phyloP scores from a whole-genome alignment of 1,139 yeast genomes.

The Suhomyces chickasaworum region DNA sequence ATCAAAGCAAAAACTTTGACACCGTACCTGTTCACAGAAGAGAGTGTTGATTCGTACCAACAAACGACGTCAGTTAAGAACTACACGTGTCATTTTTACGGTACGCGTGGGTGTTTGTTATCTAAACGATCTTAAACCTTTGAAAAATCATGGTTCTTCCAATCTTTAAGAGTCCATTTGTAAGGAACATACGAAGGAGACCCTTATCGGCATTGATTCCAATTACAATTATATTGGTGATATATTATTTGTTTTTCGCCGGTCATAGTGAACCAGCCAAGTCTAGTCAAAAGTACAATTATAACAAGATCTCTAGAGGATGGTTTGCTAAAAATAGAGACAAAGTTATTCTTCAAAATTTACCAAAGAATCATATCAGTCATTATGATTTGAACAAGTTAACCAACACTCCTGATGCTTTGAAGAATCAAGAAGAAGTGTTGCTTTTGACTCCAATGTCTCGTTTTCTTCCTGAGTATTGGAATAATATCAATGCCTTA shows the following conservation, averaged over 20 bases:
- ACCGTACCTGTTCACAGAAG: conserved; percentile 4
- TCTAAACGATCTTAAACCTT: not conserved
- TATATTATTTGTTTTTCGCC: conserved; percentile 45
- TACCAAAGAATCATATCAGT: conserved; percentile 77
- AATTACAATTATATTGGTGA: conserved; percentile 40
- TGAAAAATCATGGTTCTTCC: conserved; percentile 8
- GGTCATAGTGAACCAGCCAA: conserved; percentile 27
- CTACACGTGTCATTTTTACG: not conserved
- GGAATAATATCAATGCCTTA: conserved; percentile 76
- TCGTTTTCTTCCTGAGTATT: conserved; percentile 77
- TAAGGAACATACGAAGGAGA: conserved; percentile 62
- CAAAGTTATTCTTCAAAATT: conserved; percentile 55
- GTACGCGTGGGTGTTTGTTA: not conserved
- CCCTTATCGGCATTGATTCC: conserved; percentile 54
- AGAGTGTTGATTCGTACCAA: conserved; percentile 1
- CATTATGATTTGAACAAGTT: conserved; percentile 82
- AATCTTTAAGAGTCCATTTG: conserved; percentile 31
- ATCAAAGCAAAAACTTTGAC: conserved; percentile 8
- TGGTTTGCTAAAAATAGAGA: conserved; percentile 51
- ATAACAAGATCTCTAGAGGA: conserved; percentile 50
- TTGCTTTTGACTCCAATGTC: conserved; percentile 88
- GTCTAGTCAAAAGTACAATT: conserved; percentile 45
- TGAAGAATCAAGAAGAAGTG: conserved; percentile 75
- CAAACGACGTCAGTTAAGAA: not conserved
- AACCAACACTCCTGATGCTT: conserved; percentile 68